phyloP scores from a whole-genome alignment of 1,139 yeast species.

The Candida sp. region DNA sequence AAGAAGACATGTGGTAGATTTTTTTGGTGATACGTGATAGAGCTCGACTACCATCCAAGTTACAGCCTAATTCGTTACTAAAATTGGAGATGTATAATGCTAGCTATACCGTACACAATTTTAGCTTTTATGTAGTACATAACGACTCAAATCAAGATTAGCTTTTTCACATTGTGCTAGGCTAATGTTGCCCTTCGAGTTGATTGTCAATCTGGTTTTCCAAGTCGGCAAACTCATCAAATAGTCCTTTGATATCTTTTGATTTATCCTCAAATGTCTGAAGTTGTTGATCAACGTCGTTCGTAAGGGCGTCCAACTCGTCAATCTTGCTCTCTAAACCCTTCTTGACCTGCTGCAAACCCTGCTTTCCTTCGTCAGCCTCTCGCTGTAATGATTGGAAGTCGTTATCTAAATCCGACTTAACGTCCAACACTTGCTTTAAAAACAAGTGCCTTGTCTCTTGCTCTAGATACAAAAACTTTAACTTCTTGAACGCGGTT shows the following conservation, averaged over 20 bases:
- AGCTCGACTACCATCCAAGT: not conserved
- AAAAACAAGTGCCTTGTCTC: slow-evolving; percentile 70
- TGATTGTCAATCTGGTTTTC: slow-evolving; percentile 4
- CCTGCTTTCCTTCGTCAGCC: slow-evolving; percentile 1
- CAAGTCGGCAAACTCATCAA: not conserved
- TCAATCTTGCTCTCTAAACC: slow-evolving; percentile 5
- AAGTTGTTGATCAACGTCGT: slow-evolving; percentile 3
- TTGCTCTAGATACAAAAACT: slow-evolving; percentile 67
- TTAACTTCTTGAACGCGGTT: slow-evolving; percentile 52
- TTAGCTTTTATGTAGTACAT: not conserved
- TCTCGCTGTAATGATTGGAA: slow-evolving; percentile 1
- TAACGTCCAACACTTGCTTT: slow-evolving; percentile 22
- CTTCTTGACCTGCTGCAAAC: slow-evolving; percentile 7
- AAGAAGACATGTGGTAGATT: slow-evolving; percentile 49
- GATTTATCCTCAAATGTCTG: not conserved
- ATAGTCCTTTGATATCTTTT: not conserved
- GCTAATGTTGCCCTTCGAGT: not conserved
- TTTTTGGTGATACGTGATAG: too few relatives aligned
- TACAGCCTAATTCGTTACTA: not conserved
- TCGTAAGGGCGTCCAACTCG: slow-evolving; percentile 2
- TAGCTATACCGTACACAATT: too few relatives aligned
- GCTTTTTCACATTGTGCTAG: not conserved
- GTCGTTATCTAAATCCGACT: slow-evolving; percentile 4
- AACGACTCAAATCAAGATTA: not conserved
- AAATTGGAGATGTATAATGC: too few relatives aligned